Conservation (phyloP, 2,329 filamentous ascomycete genomes). For the Epicoccum sorghinum region DNA sequence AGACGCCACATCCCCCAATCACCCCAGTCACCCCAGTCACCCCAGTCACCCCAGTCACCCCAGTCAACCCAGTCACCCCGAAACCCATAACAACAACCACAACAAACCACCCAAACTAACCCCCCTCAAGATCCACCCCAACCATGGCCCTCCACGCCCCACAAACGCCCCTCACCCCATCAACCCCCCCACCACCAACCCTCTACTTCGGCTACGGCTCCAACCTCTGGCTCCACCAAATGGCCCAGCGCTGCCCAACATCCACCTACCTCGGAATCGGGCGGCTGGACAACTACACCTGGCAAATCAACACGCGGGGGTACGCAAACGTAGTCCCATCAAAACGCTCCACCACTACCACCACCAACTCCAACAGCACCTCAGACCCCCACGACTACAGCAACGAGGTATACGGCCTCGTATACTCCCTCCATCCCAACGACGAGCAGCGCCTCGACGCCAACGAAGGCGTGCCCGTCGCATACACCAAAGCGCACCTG, state of each 20-base stretch:
- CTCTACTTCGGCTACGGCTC: constrained; percentile 73
- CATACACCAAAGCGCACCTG: constrained; percentile 63
- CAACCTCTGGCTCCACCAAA: constrained; percentile 71
- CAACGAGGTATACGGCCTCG: constrained; percentile 42
- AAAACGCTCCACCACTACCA: too few species aligned
- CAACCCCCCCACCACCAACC: constrained; percentile 44
- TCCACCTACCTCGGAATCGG: constrained; percentile 64
- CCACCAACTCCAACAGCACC: constrained; percentile 18
- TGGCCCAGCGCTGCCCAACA: constrained; percentile 64
- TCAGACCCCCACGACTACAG: not conserved
- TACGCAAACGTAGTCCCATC: constrained; percentile 68
- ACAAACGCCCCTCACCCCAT: constrained; percentile 8
- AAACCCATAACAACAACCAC: too few species aligned
- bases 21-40: too few species aligned
- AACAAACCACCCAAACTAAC: too few species aligned
- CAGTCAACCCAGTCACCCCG: too few species aligned
- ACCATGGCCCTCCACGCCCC: constrained; percentile 12
- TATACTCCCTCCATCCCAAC: constrained; percentile 32
- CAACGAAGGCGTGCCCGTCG: constrained; percentile 67
- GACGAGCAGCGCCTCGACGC: constrained; percentile 43
- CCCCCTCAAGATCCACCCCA: not conserved
- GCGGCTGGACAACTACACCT: constrained; percentile 62
- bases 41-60: too few species aligned
- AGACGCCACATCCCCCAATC: too few species aligned
- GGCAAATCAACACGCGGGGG: constrained; percentile 70